Conservation (phyloP, 768 basidiomycete genomes). For the Rhodotorula taiwanensis region DNA sequence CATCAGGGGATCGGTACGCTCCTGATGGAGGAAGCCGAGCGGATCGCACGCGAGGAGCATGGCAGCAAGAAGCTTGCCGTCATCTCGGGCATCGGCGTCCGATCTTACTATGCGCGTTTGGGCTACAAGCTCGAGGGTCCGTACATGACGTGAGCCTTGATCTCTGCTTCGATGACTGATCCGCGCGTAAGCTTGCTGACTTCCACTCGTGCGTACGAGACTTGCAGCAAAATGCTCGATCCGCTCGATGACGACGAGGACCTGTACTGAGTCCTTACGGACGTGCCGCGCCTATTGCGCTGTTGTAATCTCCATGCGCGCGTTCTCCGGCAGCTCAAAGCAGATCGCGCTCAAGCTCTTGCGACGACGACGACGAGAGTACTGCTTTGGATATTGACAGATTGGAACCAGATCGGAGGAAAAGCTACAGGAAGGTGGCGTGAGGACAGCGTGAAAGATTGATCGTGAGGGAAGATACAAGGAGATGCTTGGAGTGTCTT, state of each 20-base stretch:
- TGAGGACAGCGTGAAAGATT: too few relatives aligned
- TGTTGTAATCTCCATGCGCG: too few relatives aligned
- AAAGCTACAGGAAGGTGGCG: too few relatives aligned
- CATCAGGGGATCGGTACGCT: constrained; percentile 86
- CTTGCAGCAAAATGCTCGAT: constrained; percentile 13
- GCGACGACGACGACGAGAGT: too few relatives aligned
- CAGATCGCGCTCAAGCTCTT: too few relatives aligned
- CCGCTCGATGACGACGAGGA: constrained; percentile 14
- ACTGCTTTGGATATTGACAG: too few relatives aligned
- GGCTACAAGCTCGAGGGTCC: constrained; percentile 70
- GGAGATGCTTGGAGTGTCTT: too few relatives aligned
- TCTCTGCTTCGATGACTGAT: background rate
- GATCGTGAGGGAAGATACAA: too few relatives aligned
- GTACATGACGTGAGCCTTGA: constrained; percentile 59
- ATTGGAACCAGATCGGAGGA: too few relatives aligned
- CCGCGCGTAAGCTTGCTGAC: background rate
- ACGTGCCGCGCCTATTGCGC: background rate
- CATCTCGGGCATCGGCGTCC: constrained; percentile 92
- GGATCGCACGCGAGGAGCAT: constrained; percentile 94
- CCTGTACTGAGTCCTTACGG: background rate
- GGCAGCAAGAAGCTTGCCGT: constrained; percentile 94
- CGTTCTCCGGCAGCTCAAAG: too few relatives aligned
- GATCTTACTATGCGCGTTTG: constrained; percentile 65
- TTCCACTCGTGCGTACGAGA: background rate
- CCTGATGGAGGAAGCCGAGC: constrained; percentile 97